Evolutionary conservation across 2,329 filamentous ascomycete species (phyloP), one percentile per base, ranked within the genome.

Genomic region (Fusarium sp.): DNA sequence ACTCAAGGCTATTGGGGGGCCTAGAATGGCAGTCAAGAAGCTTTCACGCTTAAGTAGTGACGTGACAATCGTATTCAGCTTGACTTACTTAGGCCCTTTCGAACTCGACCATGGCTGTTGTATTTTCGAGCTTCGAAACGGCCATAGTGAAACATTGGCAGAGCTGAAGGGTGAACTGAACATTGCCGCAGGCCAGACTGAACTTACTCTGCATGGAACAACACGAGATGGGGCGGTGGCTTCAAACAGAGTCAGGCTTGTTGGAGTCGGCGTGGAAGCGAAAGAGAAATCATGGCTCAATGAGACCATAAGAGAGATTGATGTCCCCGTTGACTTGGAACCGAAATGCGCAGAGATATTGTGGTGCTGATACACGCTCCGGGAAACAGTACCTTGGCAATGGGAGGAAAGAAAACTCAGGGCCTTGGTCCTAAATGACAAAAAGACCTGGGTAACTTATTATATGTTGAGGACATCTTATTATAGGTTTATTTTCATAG

Each of bases 31-130:
- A 28, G 56, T 81, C n/a, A 73, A 72, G 32, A 74, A 65, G n/a
- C 48, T 78, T 38, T 71, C 75, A 26, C 65, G 72, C 35, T 72
- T 63, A 9, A 72, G 61, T 7, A 54, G 72, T 17, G 26, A 59
- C 26, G 68, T 81, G 44, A 69, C 65, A 18, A 61, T 73, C 47
- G 66, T 50, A 12, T 68, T 83, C 50, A 72, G 62, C 55, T 63
- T 82, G 41, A 57, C 66, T 24, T 83, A 81, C 69, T 73, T 75
- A 17, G 80, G 80, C 24, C 75, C 78, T 8, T 73, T 82, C 38
- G 80, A 81, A 65, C 76, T 83, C 11, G 76, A 80, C 35, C 74
- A 80, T 57, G 81, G 80, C 6, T 45, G 63, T 22, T 80, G 79
- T 59, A 62, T 73, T 24, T 83, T 83, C 35, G 79, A 81, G 65